These are phyloP conservation scores for Eimeria zaria DNA, from an alignment of 169 alveolate species.

Conservation along the genomic window DNA sequence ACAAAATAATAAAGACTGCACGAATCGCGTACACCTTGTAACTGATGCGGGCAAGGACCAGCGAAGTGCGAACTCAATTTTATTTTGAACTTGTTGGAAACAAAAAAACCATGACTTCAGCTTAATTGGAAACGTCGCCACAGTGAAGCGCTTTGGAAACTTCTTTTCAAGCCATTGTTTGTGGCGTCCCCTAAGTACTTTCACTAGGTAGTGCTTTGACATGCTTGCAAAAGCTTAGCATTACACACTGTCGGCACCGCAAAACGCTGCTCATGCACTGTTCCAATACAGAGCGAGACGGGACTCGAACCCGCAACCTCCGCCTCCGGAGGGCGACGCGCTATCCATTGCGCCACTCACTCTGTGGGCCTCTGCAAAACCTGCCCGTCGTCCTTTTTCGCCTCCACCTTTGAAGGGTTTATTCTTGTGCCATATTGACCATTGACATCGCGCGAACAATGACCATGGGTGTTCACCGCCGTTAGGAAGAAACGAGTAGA, in stretches of 20 bases:
- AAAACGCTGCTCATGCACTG: too few relatives aligned
- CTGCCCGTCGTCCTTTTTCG: too few relatives aligned
- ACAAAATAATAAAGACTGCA: neutral
- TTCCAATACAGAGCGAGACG: conserved; percentile 91
- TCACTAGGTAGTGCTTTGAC: too few relatives aligned
- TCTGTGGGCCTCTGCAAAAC: neutral
- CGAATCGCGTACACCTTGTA: neutral
- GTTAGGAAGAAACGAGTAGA: neutral
- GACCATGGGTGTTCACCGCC: too few relatives aligned
- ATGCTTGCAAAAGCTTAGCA: too few relatives aligned
- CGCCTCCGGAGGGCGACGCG: conserved; percentile 99
- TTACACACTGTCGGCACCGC: too few relatives aligned
- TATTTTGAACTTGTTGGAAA: neutral
- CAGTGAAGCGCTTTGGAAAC: neutral
- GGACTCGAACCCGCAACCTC: conserved; percentile 98
- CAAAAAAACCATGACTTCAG: too few relatives aligned
- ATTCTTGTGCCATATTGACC: too few relatives aligned
- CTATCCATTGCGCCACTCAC: conserved; percentile 97
- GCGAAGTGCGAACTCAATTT: neutral
- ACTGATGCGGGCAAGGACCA: neutral
- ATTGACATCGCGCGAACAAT: too few relatives aligned
- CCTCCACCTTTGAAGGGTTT: too few relatives aligned
- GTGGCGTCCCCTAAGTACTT: neutral
- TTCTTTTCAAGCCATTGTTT: neutral
- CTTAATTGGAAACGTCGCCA: neutral